Evolutionary conservation across 495 filamentous ascomycete genomes (phyloP).

Genomic region (Xylaria acuta): DNA sequence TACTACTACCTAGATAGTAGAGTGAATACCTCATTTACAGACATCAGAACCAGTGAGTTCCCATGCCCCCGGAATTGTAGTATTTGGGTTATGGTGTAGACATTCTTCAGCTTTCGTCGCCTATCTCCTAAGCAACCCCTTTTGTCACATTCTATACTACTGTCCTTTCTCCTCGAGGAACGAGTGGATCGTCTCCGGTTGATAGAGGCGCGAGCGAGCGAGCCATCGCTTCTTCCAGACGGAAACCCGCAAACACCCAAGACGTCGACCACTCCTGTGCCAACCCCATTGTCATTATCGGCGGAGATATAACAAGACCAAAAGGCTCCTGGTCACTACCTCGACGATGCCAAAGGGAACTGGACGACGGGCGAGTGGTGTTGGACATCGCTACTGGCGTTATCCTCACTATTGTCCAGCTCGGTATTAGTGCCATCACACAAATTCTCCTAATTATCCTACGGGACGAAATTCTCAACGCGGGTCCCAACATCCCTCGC

Average conservation of each 20-base stretch:
- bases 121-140: background rate
- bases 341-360: background rate
- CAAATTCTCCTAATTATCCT: constrained; percentile 12
- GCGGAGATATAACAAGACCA: background rate
- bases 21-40: background rate
- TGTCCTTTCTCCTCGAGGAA: background rate
- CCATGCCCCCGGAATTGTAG: no score
- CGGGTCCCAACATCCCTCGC: constrained; percentile 74
- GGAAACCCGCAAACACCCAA: background rate
- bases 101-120: background rate
- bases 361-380: background rate
- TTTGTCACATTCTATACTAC: background rate
- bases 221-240: background rate
- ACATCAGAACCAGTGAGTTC: background rate
- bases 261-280: background rate
- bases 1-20: no score
- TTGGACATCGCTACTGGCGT: background rate
- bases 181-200: background rate
- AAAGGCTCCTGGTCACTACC: background rate
- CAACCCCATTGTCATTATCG: background rate
- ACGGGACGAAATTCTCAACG: constrained; percentile 68
- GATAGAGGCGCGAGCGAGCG: background rate
- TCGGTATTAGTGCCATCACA: background rate
- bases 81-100: background rate
- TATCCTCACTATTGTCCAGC: background rate